Evolutionary conservation across 2,329 filamentous ascomycete genomes (phyloP).

Genomic region (Phialophora tarda): DNA sequence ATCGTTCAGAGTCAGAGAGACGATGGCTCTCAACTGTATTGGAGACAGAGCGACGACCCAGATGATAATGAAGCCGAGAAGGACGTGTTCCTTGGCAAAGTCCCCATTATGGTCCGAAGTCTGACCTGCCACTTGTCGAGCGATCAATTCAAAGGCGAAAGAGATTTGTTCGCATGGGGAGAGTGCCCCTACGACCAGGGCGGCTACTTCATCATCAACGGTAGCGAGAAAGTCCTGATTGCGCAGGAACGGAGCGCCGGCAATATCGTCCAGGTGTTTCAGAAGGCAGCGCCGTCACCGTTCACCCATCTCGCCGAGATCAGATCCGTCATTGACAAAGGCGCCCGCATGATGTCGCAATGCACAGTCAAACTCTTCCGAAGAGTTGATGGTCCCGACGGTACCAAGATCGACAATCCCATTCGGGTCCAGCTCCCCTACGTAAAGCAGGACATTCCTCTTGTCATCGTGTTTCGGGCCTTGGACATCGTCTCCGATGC

Average conservation of each 20-base stretch:
- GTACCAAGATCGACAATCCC: slow-evolving; percentile 40
- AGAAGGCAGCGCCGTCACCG: slow-evolving; percentile 90
- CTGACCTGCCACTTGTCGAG: slow-evolving; percentile 80
- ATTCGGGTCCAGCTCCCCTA: slow-evolving; percentile 92
- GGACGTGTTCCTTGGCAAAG: slow-evolving; percentile 88
- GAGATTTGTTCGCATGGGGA: slow-evolving; percentile 86
- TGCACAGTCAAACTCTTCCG: slow-evolving; percentile 88
- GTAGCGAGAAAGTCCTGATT: slow-evolving; percentile 97
- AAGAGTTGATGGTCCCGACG: slow-evolving; percentile 75
- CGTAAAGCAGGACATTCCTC: slow-evolving; percentile 89
- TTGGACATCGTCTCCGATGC: slow-evolving; percentile 96
- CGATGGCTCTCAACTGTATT: slow-evolving; percentile 42
- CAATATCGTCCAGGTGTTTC: slow-evolving; percentile 99
- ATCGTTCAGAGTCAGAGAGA: slow-evolving; percentile 55
- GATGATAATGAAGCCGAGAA: slow-evolving; percentile 63
- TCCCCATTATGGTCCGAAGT: slow-evolving; percentile 98
- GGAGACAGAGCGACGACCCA: slow-evolving; percentile 49
- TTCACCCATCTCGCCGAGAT: slow-evolving; percentile 96
- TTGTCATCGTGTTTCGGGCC: slow-evolving; percentile 93
- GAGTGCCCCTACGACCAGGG: slow-evolving; percentile 98
- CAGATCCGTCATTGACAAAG: slow-evolving; percentile 93
- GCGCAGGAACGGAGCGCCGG: slow-evolving; percentile 96
- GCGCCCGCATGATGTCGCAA: slow-evolving; percentile 90
- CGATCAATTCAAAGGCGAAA: slow-evolving; percentile 62
- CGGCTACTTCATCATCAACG: slow-evolving; percentile 99